Base-by-base conservation (phyloP, 306 rosid genomes). In the Inga laurina region DNA sequence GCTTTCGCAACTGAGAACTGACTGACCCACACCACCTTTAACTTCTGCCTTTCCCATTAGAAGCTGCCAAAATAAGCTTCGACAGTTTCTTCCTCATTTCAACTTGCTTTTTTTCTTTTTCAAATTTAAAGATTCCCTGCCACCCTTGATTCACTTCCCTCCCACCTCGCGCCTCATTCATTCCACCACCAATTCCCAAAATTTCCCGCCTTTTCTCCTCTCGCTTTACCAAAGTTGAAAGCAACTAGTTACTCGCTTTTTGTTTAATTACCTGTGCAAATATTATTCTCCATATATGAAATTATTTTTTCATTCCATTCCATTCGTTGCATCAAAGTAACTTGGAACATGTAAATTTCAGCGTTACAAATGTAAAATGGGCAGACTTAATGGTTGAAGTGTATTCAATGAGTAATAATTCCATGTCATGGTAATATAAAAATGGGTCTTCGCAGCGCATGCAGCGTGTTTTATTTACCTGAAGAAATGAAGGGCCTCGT, bases 41-140 rank as follows among this genome's bases (percentile, higher is more conserved):
- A 10, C 59, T 52, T 52, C 18, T 16, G 22, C 22, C 14, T 45
- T 45, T 45, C 49, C 3, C 49, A 45, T 32, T 65, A 13, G 4
- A 73, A 18, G 46, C 67, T 61, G 74, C 39, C 84, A 79, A 79
- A 75, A 43, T 56, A 21, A 35, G 35, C 19, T 57, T 41, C 68
- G 39, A n/a, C 81, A 66, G 30, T 59, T 75, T 76, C 80, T 49
- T 49, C 51, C 22, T 22, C 45, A 14, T 39, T 10, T 41, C 65
- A 18, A 2, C 45, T 48, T 24, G 12, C 62, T 21, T 8, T 0
- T 12, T 56, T 21, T 2, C 11, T 0, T 56, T 37, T 67, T 84
- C 74, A 68, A 79, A 67, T 84, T 84, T 79, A 54, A 39, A 84
- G 80, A 79, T 56, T 64, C 77, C 77, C 27, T 21, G 3, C 51